These are phyloP conservation scores for Backusella circina DNA, from an alignment of 192 early-diverging fungal species.

Conservation along the genomic window DNA sequence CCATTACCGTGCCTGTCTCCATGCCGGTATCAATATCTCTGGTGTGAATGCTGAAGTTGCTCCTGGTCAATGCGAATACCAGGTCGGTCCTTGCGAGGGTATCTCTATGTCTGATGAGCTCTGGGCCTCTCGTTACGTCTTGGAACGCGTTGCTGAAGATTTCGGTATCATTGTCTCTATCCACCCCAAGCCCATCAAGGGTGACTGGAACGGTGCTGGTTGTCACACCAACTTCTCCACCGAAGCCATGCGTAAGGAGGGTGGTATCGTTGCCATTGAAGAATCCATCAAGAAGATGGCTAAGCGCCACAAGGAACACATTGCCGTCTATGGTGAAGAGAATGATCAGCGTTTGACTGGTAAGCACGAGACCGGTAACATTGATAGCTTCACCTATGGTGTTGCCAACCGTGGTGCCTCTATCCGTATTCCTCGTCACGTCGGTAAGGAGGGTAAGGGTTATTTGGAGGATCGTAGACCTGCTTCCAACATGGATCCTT, in stretches of 20 bases:
- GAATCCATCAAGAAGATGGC: conserved; percentile 49
- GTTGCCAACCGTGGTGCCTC: conserved; percentile 57
- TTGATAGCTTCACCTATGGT: conserved; percentile 45
- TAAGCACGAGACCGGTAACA: conserved; percentile 51
- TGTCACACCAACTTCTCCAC: conserved; percentile 57
- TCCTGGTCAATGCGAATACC: conserved; percentile 55
- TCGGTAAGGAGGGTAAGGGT: conserved; percentile 48
- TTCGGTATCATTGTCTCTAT: conserved; percentile 52
- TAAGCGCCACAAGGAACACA: conserved; percentile 42
- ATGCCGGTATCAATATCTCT: conserved; percentile 51
- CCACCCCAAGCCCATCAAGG: conserved; percentile 55
- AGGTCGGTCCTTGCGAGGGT: conserved; percentile 55
- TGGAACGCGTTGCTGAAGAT: conserved; percentile 55
- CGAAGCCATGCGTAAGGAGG: conserved; percentile 42
- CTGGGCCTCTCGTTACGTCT: conserved; percentile 49
- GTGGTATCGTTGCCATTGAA: conserved; percentile 48
- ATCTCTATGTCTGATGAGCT: conserved; percentile 51
- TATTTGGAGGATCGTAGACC: conserved; percentile 55
- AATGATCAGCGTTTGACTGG: conserved; percentile 55
- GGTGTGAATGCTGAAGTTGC: conserved; percentile 40
- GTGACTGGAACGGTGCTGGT: conserved; percentile 59
- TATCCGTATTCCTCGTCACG: conserved; percentile 55
- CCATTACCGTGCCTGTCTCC: conserved; percentile 54
- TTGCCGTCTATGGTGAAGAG: conserved; percentile 55
- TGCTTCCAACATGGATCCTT: conserved; percentile 57